Conservation (phyloP, 345 rosid species). For the Linum trigynum region DNA sequence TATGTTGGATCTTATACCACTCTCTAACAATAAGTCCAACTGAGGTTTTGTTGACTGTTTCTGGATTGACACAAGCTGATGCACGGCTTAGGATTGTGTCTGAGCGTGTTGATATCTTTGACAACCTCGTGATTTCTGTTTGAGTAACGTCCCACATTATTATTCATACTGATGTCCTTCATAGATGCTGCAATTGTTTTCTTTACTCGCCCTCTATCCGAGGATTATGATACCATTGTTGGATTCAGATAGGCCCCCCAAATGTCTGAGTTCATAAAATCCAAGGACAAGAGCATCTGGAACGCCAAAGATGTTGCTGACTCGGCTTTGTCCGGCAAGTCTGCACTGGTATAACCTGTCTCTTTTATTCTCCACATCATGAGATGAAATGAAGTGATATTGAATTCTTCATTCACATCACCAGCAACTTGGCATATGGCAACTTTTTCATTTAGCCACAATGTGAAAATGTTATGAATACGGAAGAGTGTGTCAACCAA, state of each 20-base stretch:
- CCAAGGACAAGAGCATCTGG: slow-evolving; percentile 79
- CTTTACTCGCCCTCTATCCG: not conserved
- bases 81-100: slow-evolving; percentile 87
- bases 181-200: not conserved
- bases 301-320: slow-evolving; percentile 83
- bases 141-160: slow-evolving; percentile 35
- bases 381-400: not conserved
- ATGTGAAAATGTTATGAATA: too few relatives aligned
- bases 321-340: slow-evolving; percentile 83
- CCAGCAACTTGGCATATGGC: too few relatives aligned
- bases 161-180: slow-evolving; percentile 5
- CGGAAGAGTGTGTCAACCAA: too few relatives aligned
- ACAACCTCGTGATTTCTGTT: slow-evolving; percentile 77
- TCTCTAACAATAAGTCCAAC: too few relatives aligned
- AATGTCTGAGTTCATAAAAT: slow-evolving; percentile 53
- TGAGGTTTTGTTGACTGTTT: too few relatives aligned
- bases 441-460: too few relatives aligned
- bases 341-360: slow-evolving; percentile 57
- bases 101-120: slow-evolving; percentile 75
- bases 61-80: slow-evolving; percentile 48
- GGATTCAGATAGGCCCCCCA: slow-evolving; percentile 91
- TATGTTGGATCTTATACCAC: too few relatives aligned
- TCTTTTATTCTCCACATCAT: not conserved
- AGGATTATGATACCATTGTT: slow-evolving; percentile 26
- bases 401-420: not conserved